Evolutionary conservation across 331 rosid genomes (phyloP), one percentile per base, ranked within the genome.

Genomic region (Telfairia occidentalis): DNA sequence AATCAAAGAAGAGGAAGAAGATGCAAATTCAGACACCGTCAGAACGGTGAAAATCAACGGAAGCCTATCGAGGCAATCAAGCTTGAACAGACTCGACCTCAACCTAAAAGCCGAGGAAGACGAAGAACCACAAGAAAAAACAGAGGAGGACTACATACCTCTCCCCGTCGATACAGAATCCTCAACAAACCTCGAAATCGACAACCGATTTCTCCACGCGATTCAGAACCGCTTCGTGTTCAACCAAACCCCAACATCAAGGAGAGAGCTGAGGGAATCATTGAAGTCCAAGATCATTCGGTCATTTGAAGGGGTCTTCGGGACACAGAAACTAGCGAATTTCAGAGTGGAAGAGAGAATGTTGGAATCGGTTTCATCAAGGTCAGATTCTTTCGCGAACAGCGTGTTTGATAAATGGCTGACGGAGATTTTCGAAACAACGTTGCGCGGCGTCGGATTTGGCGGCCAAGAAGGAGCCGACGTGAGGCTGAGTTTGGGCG

Each of bases 331-430:
- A 28, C 43, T 61, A 81, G 85, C 76, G 74, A 87, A 85, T 48
- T 85, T 91, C 81, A 85, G 86, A 37, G 85, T 95, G 79, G 97
- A 91, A 58, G 94, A 85, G 76, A 85, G 83, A 83, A 90, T 92
- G 78, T 30, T 90, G 82, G 86, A 88, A 72, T 80, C 80, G 50
- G 43, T 92, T 50, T 23, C 76, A 59, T 30, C 60, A 28, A 89
- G 90, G 75, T 90, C 87, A 65, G 96, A 90, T 75, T 86, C 37
- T 67, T 91, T 88, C 59, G 76, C 84, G 66, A 83, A 92, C 78
- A 81, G 86, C 73, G 69, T 83, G 88, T 95, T 92, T 83, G 92
- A 91, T 64, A 91, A 92, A 79, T 95, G 99, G 99, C 80, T 86
- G 10, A 81, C 78, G 78, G 92, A 86, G 63, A 86, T 90, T 82